Evolutionary conservation across 208 protist species (phyloP).

Genomic region (Naegleria gruberi): DNA sequence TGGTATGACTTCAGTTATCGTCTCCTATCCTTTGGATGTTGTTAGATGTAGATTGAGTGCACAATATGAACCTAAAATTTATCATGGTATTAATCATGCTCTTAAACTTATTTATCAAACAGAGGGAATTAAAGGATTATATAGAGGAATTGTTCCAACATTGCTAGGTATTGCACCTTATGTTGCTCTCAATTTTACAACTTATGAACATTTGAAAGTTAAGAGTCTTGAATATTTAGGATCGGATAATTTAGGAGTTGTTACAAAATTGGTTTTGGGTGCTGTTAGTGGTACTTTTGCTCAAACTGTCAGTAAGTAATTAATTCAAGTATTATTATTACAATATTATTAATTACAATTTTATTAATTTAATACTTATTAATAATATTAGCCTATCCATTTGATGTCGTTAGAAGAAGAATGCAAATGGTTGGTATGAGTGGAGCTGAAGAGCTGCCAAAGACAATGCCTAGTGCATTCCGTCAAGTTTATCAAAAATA

Average conservation of each 20-base stretch:
- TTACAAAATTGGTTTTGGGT: slow-evolving; percentile 1
- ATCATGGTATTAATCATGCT: background rate
- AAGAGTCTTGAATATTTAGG: background rate
- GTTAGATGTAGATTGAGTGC: slow-evolving; percentile 20
- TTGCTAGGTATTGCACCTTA: slow-evolving; percentile 50
- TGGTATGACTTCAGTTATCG: slow-evolving; percentile 16
- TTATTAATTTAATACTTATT: too few relatives aligned
- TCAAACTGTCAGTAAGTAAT: slow-evolving; percentile 9
- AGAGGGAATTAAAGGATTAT: slow-evolving; percentile 26
- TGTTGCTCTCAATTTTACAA: slow-evolving; percentile 45
- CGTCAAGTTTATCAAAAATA: slow-evolving; percentile 1
- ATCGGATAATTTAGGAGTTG: background rate
- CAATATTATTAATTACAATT: too few relatives aligned
- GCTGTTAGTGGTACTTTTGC: slow-evolving; percentile 10
- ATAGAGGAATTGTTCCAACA: slow-evolving; percentile 42
- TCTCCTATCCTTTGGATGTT: slow-evolving; percentile 26
- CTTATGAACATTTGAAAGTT: slow-evolving; percentile 37
- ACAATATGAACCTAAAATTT: background rate
- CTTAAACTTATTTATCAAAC: background rate
- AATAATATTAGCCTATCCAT: slow-evolving; percentile 26
- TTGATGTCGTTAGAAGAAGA: slow-evolving; percentile 42
- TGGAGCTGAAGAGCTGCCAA: background rate
- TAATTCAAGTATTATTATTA: background rate
- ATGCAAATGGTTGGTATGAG: slow-evolving; percentile 34
- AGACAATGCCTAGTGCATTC: background rate